Conservation (phyloP, 345 rosid genomes). For the Geranium brycei region DNA sequence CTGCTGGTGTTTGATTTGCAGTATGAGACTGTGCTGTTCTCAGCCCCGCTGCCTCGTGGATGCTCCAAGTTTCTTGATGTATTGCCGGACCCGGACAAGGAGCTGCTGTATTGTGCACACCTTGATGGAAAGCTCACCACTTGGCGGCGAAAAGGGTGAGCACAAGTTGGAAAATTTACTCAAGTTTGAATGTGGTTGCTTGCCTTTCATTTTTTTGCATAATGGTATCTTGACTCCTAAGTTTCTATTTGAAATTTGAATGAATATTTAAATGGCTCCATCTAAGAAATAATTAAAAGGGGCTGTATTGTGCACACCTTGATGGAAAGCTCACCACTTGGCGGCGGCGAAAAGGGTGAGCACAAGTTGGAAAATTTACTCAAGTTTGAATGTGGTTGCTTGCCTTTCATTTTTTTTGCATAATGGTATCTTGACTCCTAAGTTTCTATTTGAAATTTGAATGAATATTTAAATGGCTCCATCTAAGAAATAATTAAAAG, state of each 20-base stretch:
- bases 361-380: background rate
- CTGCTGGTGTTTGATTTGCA: conserved; percentile 77
- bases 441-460: too few relatives aligned
- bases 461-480: too few relatives aligned
- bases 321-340: conserved; percentile 91
- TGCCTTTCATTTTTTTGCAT: background rate
- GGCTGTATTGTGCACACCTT: conserved; percentile 13
- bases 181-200: background rate
- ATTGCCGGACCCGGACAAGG: conserved; percentile 65
- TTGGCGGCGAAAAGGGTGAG: conserved; percentile 87
- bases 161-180: background rate
- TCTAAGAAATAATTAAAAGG: too few relatives aligned
- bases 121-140: conserved; percentile 85
- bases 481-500: too few relatives aligned
- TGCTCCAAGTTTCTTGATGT: conserved; percentile 82
- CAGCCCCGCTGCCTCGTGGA: conserved; percentile 65
- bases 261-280: too few relatives aligned
- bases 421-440: too few relatives aligned
- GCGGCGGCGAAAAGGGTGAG: conserved; percentile 66
- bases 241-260: too few relatives aligned
- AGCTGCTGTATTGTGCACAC: conserved; percentile 80
- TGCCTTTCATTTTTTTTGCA: background rate
- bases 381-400: background rate
- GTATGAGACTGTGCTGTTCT: conserved; percentile 50
- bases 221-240: too few relatives aligned